Evolutionary conservation across 495 filamentous ascomycete species (phyloP).

Genomic region (Penicillium ochrochloron): DNA sequence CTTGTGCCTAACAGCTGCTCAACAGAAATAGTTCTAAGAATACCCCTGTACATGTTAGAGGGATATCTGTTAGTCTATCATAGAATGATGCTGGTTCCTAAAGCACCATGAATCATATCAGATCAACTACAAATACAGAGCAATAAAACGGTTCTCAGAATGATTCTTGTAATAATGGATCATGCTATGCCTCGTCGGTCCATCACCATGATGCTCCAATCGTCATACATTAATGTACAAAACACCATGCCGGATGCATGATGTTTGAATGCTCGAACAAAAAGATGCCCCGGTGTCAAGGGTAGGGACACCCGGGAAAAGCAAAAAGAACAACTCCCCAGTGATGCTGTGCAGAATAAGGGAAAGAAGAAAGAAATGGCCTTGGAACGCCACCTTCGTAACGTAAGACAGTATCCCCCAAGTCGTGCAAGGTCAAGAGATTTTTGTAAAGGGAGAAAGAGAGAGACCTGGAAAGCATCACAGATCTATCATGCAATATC

Average conservation of each 20-base stretch:
- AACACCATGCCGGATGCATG: slow-evolving; percentile 39
- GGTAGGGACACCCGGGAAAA: slow-evolving; percentile 27
- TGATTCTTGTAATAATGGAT: slow-evolving; percentile 20
- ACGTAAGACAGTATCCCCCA: slow-evolving; percentile 23
- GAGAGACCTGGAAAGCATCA: slow-evolving; percentile 24
- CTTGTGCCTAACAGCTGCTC: neutral
- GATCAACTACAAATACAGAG: neutral
- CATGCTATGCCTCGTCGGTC: slow-evolving; percentile 20
- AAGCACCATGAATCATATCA: neutral
- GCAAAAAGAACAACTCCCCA: slow-evolving; percentile 42
- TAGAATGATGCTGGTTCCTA: neutral
- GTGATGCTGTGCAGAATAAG: slow-evolving; percentile 44
- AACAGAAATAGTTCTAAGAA: neutral
- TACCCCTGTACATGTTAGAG: no score
- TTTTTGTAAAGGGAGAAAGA: slow-evolving; percentile 13
- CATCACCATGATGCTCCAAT: slow-evolving; percentile 20
- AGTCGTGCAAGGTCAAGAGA: slow-evolving; percentile 12
- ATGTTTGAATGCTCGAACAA: slow-evolving; percentile 28
- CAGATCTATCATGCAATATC: slow-evolving; percentile 45
- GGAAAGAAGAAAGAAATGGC: slow-evolving; percentile 10
- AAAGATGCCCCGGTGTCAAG: slow-evolving; percentile 25
- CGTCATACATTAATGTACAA: slow-evolving; percentile 51
- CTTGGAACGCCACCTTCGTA: slow-evolving; percentile 32
- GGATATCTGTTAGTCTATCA: no score
- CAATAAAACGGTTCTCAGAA: neutral